A percentile compares a stretch with the other conserved stretches of the same genome.
phyloP scores from a whole-genome alignment of 1,284 basidiomycete species.

The Malassezia equina region DNA sequence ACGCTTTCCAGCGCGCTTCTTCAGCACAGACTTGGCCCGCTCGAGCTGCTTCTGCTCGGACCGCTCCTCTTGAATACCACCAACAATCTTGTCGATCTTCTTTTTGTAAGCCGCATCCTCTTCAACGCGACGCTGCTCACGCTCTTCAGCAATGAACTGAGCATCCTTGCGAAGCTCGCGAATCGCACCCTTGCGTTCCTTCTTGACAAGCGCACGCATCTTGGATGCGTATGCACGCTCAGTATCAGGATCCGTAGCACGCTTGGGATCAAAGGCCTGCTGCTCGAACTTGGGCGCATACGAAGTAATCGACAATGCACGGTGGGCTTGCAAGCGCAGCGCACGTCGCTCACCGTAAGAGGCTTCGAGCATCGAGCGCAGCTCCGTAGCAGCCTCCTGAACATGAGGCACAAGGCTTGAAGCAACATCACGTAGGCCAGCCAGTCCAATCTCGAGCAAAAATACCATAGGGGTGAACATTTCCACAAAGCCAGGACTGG shows the following conservation, averaged over 20 bases:
- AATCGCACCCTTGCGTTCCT: slow-evolving; percentile 93
- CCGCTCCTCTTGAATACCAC: slow-evolving; percentile 74
- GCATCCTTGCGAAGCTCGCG: slow-evolving; percentile 91
- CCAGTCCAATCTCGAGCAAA: slow-evolving; percentile 15
- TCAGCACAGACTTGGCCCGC: slow-evolving; percentile 53
- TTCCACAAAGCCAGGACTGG: slow-evolving; percentile 36
- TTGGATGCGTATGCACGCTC: slow-evolving; percentile 80
- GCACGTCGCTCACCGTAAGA: slow-evolving; percentile 64
- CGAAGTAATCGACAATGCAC: slow-evolving; percentile 85
- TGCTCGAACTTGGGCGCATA: slow-evolving; percentile 89
- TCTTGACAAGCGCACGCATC: slow-evolving; percentile 77
- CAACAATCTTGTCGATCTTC: slow-evolving; percentile 59
- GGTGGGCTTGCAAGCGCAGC: slow-evolving; percentile 80
- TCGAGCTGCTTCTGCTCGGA: slow-evolving; percentile 88
- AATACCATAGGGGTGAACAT: slow-evolving; percentile 31
- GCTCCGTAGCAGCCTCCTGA: slow-evolving; percentile 47
- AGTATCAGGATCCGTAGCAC: slow-evolving; percentile 76
- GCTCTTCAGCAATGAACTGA: slow-evolving; percentile 67
- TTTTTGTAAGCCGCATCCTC: slow-evolving; percentile 58
- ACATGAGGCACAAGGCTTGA: slow-evolving; percentile 17
- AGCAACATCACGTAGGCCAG: slow-evolving; percentile 10
- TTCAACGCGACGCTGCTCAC: slow-evolving; percentile 70
- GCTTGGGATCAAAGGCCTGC: slow-evolving; percentile 63
- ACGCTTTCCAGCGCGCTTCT: slow-evolving; percentile 27
- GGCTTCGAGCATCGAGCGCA: slow-evolving; percentile 59